Evolutionary conservation across 1,284 basidiomycete genomes (phyloP).

Genomic region (Trichosporon faecale): DNA sequence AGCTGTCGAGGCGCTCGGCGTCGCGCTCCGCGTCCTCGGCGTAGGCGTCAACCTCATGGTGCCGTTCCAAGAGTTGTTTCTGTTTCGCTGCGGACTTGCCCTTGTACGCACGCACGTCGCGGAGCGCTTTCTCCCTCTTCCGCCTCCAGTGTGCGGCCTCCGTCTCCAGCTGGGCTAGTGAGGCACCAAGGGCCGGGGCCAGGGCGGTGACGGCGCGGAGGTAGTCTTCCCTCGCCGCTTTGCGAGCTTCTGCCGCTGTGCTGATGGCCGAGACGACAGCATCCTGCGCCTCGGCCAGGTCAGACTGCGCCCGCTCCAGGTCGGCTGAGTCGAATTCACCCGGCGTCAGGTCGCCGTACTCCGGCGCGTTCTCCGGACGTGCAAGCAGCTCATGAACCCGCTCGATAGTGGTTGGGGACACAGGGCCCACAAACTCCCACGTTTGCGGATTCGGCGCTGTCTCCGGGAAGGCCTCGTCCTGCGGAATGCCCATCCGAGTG

Average conservation of each 20-base stretch:
- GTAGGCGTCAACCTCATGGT: background rate
- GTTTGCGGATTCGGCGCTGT: background rate
- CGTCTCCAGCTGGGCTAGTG: background rate
- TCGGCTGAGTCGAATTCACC: background rate
- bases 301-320: background rate
- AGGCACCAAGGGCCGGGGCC: background rate
- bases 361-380: background rate
- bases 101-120: background rate
- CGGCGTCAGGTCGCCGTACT: background rate
- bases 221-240: background rate
- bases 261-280: too few species aligned
- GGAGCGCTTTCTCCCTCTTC: background rate
- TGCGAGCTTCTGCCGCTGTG: too few species aligned
- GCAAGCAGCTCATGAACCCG: background rate
- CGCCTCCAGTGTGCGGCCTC: background rate
- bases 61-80: background rate
- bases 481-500: background rate
- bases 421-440: background rate
- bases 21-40: background rate
- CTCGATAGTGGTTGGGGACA: background rate
- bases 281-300: background rate
- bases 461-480: background rate
- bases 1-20: background rate
- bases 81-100: background rate
- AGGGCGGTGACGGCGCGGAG: background rate